Evolutionary conservation across 768 basidiomycete species (phyloP).

Genomic region (Suillus fuscotomentosus): DNA sequence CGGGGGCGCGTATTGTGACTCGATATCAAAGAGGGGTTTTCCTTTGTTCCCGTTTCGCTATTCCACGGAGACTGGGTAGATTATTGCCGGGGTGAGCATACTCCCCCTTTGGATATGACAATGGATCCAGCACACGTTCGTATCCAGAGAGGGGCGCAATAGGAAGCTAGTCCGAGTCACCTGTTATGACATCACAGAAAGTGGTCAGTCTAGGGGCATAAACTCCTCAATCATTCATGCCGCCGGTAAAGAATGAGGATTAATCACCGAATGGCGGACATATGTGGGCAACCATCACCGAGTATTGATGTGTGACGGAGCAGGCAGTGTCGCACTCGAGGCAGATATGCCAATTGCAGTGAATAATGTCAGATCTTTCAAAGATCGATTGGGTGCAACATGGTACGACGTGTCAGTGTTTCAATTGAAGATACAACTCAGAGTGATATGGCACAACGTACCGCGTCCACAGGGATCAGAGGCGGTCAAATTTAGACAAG

Average conservation of each 20-base stretch:
- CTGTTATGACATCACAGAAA: background rate
- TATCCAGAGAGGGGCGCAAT: background rate
- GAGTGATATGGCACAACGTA: no score
- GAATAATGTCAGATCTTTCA: background rate
- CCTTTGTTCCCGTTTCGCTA: background rate
- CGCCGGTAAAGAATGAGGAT: background rate
- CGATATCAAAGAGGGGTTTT: background rate
- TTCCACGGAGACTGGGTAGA: background rate
- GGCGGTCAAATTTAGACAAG: background rate
- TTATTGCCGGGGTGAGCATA: no score
- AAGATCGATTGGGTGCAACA: background rate
- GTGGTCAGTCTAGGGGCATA: no score
- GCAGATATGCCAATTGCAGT: background rate
- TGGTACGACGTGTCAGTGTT: background rate
- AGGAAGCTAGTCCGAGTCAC: no score
- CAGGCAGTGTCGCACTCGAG: background rate
- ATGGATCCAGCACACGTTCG: background rate
- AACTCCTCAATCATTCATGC: background rate
- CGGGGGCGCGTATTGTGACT: background rate
- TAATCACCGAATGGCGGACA: background rate
- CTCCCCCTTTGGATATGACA: background rate
- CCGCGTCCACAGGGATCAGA: background rate
- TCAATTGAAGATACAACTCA: background rate
- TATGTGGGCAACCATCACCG: background rate
- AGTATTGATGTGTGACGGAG: background rate